Base-by-base conservation (phyloP, 2,329 filamentous ascomycete species). In the Ophiostoma himal-ulmi region DNA sequence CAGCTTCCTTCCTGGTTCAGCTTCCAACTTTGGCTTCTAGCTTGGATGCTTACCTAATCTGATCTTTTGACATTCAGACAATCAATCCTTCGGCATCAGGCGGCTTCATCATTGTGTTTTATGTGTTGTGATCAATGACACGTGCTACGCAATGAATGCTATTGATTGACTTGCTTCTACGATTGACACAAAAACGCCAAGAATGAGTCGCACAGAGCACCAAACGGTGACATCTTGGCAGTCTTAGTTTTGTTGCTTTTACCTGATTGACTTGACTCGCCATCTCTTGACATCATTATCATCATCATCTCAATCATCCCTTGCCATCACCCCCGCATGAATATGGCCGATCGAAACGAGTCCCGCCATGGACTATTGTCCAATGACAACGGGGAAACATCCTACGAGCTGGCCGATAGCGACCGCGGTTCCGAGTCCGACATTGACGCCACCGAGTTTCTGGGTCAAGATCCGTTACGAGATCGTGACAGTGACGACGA, bases 401-500 rank as follows among this genome's bases (percentile, higher is more conserved):
- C 70, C 14, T 72, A 60, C 62, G 69, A 73, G 52, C n/a, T 60
- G 1, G 36, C 64, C 34, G 75, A 77, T 52, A 72, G 74, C 68
- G 73, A 75, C 22, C 62, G 71, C 68, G 62, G 22, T 30, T 71
- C 70, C 20, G 62, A n/a, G 48, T 71, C 70, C 6, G 78, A 79
- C 71, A 69, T 77, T 70, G 78, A 79, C 62, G 74, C 75, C 60
- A 77, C 76, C 74, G 77, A 78, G 44, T 78, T 76, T 69, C 74
- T 78, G 41, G 71, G 75, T 64, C 72, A 70, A 70, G 73, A 77
- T 20, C 71, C 72, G 34, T 67, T 74, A 13, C 36, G 20, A 65
- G 34, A 65, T 10, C 17, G 10, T 5, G 17, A 22, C 8, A 34
- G 30, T 11, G 34, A 22, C 36, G 36, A 26, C 7, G 62, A 41